Evolutionary conservation across 129 eudicot species (phyloP).

Genomic region (Artemisia annua): DNA sequence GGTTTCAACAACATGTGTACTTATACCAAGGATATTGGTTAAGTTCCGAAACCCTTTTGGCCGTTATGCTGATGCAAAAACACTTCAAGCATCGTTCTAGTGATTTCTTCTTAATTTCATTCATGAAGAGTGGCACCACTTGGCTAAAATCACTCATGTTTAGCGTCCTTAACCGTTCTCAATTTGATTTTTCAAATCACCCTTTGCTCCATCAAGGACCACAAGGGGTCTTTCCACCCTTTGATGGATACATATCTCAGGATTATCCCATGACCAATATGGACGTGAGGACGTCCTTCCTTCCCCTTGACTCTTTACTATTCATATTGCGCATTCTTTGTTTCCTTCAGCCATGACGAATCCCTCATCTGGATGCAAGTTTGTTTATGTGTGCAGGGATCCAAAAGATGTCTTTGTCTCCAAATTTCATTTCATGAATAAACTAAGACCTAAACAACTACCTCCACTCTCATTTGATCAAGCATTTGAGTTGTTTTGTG

Average conservation of each 20-base stretch:
- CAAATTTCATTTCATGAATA: not conserved
- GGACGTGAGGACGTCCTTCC: not conserved
- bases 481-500: not conserved
- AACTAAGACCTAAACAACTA: not conserved
- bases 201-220: slow-evolving; percentile 17
- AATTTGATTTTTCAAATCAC: slow-evolving; percentile 1
- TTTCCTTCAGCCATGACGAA: not conserved
- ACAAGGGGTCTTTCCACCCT: not conserved
- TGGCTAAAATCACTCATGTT: slow-evolving; percentile 15
- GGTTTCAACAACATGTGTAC: no score
- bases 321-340: not conserved
- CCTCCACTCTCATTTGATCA: not conserved
- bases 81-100: slow-evolving; percentile 5
- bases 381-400: not conserved
- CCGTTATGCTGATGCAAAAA: not conserved
- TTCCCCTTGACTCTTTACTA: not conserved
- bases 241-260: not conserved
- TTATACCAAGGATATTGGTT: slow-evolving; percentile 5
- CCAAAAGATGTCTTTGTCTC: not conserved
- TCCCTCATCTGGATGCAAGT: not conserved
- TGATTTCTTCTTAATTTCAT: not conserved
- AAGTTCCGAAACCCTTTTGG: not conserved
- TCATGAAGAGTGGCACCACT: slow-evolving; percentile 16
- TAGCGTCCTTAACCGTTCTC: slow-evolving; percentile 3
- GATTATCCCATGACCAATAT: not conserved